Evolutionary conservation across 1,139 yeast species (phyloP).

Genomic region (Pichia norvegensis): DNA sequence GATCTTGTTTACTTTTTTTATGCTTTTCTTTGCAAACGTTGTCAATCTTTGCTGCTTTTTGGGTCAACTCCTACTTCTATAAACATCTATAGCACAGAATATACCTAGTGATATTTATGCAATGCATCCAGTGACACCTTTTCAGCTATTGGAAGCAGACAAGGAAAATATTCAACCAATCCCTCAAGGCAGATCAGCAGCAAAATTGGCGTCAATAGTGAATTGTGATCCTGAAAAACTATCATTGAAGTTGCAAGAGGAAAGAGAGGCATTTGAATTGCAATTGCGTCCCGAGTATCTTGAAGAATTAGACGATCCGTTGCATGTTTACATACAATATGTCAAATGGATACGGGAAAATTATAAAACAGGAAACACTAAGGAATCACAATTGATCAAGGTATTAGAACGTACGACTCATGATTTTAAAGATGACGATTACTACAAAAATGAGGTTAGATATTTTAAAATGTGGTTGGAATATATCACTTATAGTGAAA

Average conservation of each 20-base stretch:
- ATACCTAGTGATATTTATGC: background rate
- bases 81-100: too few species aligned
- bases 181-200: conserved; percentile 63
- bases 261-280: conserved; percentile 31
- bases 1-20: background rate
- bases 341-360: conserved; percentile 62
- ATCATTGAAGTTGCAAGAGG: conserved; percentile 28
- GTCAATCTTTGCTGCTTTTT: background rate
- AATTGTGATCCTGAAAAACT: conserved; percentile 26
- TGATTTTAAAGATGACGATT: conserved; percentile 53
- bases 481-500: conserved; percentile 60
- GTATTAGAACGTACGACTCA: conserved; percentile 69
- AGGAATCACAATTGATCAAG: conserved; percentile 59
- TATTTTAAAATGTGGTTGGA: conserved; percentile 77
- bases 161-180: conserved; percentile 78
- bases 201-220: conserved; percentile 45
- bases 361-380: conserved; percentile 60
- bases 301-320: conserved; percentile 60
- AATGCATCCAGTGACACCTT: conserved; percentile 29
- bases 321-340: conserved; percentile 64
- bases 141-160: conserved; percentile 53
- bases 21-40: background rate
- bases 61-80: background rate
- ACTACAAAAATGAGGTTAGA: conserved; percentile 75
- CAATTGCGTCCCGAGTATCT: conserved; percentile 38